A percentile compares a stretch with the other conserved stretches of the same genome.
Evolutionary conservation across 2,329 filamentous ascomycete species (phyloP).

Genomic region (Pezizomycotina sp.): DNA sequence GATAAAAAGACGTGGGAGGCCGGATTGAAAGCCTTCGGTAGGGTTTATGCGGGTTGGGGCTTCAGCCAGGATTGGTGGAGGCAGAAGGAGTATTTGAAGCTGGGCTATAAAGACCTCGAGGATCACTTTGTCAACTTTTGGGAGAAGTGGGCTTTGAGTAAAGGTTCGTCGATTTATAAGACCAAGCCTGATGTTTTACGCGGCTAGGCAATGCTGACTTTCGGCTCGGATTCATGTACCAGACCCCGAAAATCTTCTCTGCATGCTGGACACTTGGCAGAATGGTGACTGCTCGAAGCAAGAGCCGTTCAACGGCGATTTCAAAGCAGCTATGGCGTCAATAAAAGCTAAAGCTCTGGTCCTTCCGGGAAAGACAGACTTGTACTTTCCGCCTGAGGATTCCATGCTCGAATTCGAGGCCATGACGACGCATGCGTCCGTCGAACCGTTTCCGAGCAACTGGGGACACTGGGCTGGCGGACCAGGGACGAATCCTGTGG

Average conservation of each 20-base stretch:
- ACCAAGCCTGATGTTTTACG: neutral
- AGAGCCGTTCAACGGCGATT: constrained; percentile 49
- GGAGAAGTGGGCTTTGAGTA: constrained; percentile 56
- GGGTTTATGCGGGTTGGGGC: constrained; percentile 68
- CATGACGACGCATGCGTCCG: constrained; percentile 43
- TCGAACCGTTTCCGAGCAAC: constrained; percentile 42
- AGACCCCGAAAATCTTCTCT: constrained; percentile 58
- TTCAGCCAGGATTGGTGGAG: constrained; percentile 67
- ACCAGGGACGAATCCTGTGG: constrained; percentile 52
- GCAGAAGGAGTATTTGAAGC: constrained; percentile 44
- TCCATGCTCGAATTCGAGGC: constrained; percentile 54
- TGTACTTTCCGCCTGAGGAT: constrained; percentile 71
- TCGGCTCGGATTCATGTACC: neutral
- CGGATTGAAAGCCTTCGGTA: constrained; percentile 53
- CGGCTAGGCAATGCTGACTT: neutral
- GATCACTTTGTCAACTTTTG: constrained; percentile 61
- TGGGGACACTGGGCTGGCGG: constrained; percentile 55
- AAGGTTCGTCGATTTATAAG: constrained; percentile 32
- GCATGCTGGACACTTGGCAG: constrained; percentile 68
- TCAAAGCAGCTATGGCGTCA: constrained; percentile 46
- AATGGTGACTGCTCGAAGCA: constrained; percentile 52
- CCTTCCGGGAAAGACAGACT: constrained; percentile 53
- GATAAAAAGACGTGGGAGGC: constrained; percentile 36
- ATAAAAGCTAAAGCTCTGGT: constrained; percentile 61
- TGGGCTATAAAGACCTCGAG: constrained; percentile 52